A percentile compares a stretch with the other conserved stretches of the same genome.
phyloP scores from a whole-genome alignment of 306 rosid species.

The Quercus wislizeni region DNA sequence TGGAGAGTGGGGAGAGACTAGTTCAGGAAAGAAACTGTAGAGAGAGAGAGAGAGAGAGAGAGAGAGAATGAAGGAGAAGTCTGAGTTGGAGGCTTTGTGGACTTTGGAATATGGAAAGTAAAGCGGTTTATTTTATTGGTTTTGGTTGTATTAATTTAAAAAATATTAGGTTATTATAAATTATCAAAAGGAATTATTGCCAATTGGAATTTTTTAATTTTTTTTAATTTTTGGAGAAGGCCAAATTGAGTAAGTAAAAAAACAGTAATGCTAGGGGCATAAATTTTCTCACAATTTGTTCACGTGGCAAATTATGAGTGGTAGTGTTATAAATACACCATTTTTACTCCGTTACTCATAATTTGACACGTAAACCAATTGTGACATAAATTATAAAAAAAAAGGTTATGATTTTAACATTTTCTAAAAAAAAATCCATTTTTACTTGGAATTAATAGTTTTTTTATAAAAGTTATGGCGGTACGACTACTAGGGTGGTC shows the following conservation, averaged over 20 bases:
- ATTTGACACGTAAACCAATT: too few species aligned
- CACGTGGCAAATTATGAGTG: fast-evolving
- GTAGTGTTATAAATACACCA: fast-evolving
- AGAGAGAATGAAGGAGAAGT: background rate
- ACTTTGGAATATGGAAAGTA: background rate
- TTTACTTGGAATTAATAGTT: background rate
- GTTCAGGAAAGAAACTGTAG: background rate
- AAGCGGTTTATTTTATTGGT: background rate
- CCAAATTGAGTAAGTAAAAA: too few species aligned
- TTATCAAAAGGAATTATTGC: background rate
- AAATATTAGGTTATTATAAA: background rate
- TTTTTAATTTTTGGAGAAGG: too few species aligned
- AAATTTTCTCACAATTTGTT: too few species aligned
- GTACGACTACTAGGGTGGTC: background rate
- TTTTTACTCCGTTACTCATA: too few species aligned
- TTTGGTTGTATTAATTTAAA: too few species aligned
- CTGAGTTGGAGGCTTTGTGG: background rate
- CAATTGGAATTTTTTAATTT: too few species aligned
- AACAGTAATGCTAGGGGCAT: too few species aligned
- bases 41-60: background rate
- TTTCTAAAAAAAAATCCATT: too few species aligned
- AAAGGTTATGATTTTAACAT: too few species aligned
- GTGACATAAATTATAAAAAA: too few species aligned
- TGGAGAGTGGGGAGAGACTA: too few species aligned
- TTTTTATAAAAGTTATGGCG: background rate